These are phyloP conservation scores for Acer yangbiense DNA, from an alignment of 345 rosid species.

Conservation along the genomic window DNA sequence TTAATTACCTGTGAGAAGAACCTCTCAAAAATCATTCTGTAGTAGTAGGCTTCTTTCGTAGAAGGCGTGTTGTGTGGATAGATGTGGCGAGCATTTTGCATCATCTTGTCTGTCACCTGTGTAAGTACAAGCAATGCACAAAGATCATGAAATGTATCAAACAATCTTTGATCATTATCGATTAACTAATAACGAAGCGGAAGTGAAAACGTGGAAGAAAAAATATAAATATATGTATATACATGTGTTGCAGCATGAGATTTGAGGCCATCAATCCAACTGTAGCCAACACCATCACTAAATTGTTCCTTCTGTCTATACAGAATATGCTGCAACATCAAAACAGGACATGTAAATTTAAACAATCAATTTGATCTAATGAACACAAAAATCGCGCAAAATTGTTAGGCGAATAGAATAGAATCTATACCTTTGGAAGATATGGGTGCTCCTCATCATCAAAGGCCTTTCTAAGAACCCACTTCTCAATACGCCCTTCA, in stretches of 20 bases:
- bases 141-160: not conserved
- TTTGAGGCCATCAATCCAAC: constrained; percentile 98
- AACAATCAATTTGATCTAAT: not conserved
- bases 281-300: constrained; percentile 95
- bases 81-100: constrained; percentile 67
- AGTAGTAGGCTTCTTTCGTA: constrained; percentile 87
- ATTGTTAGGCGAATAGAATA: not conserved
- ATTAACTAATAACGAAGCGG: no score
- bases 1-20: constrained; percentile 79
- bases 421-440: constrained; percentile 66
- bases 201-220: not conserved
- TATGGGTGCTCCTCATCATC: constrained; percentile 86
- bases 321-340: constrained; percentile 64
- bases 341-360: constrained; percentile 23
- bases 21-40: constrained; percentile 88
- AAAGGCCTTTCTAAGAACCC: constrained; percentile 84
- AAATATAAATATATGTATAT: constrained; percentile 32
- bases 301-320: constrained; percentile 98
- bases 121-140: constrained; percentile 4
- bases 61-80: constrained; percentile 83
- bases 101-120: constrained; percentile 89
- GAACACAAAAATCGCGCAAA: not conserved
- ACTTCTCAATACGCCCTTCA: constrained; percentile 77
- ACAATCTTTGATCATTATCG: not conserved
- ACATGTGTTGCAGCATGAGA: constrained; percentile 78